A percentile compares a stretch with the other conserved stretches of the same genome.
phyloP scores from a whole-genome alignment of 805 yeast species.

The Ogataea pini region DNA sequence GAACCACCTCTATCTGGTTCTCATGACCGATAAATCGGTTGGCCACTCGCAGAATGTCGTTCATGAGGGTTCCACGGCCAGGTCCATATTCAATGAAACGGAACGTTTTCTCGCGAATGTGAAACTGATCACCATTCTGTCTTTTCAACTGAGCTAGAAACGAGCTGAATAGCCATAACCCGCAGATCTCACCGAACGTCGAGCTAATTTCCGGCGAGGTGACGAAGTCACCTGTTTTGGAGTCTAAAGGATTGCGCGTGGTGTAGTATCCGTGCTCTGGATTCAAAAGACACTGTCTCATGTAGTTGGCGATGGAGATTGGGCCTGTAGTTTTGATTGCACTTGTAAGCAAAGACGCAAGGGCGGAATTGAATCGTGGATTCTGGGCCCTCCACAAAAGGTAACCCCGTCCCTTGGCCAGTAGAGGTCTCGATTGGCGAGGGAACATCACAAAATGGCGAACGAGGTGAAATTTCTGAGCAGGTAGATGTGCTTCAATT shows the following conservation, averaged over 20 bases:
- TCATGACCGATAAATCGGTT: conserved; percentile 39
- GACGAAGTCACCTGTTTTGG: conserved; percentile 64
- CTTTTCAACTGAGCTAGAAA: conserved; percentile 63
- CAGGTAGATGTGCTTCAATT: too few relatives aligned
- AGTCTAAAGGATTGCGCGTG: conserved; percentile 63
- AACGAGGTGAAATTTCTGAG: too few relatives aligned
- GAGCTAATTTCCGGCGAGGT: conserved; percentile 88
- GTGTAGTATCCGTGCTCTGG: conserved; percentile 81
- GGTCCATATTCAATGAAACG: conserved; percentile 80
- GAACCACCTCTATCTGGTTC: conserved; percentile 45
- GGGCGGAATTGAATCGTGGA: background rate
- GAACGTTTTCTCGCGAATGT: conserved; percentile 35
- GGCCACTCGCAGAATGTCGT: conserved; percentile 56
- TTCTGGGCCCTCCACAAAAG: too few relatives aligned
- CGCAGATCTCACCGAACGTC: conserved; percentile 83
- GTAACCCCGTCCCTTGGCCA: background rate
- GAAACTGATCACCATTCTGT: conserved; percentile 24
- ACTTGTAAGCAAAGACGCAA: conserved; percentile 41
- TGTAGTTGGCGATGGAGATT: conserved; percentile 66
- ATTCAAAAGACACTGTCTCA: conserved; percentile 79
- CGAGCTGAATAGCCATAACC: conserved; percentile 62
- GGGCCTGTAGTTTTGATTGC: conserved; percentile 74
- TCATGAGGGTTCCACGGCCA: conserved; percentile 78
- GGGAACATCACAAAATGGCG: too few relatives aligned
- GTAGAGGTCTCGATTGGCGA: background rate